Evolutionary conservation across 1,139 yeast genomes (phyloP).

Genomic region (Sugiyamaella novakii): DNA sequence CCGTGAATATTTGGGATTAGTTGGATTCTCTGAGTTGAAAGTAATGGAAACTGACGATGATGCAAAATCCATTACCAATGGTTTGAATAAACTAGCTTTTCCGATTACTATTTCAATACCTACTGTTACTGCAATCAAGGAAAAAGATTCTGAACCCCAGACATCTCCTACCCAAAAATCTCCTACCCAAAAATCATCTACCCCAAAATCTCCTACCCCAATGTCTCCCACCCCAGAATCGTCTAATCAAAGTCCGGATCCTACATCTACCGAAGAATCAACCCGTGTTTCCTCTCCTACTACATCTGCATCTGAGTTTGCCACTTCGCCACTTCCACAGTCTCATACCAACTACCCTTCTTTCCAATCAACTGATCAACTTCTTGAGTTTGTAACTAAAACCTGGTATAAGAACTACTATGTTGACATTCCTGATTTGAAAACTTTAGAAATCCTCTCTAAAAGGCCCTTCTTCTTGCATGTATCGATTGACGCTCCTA

Average conservation of each 20-base stretch:
- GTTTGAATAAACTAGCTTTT: neutral
- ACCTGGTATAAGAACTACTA: conserved; percentile 72
- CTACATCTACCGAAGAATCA: neutral
- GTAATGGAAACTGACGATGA: neutral
- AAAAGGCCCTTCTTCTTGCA: conserved; percentile 88
- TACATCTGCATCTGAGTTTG: neutral
- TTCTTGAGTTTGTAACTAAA: conserved; percentile 65
- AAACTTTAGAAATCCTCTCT: conserved; percentile 52
- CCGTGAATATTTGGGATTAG: conserved; percentile 56
- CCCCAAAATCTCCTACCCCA: neutral
- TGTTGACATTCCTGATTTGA: conserved; percentile 52
- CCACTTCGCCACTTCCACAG: neutral
- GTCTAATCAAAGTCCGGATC: neutral
- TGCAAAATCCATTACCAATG: neutral
- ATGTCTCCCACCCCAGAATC: neutral
- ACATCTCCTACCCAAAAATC: neutral
- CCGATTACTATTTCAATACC: no score
- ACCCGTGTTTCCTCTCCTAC: neutral
- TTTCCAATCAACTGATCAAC: conserved; percentile 47
- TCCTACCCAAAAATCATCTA: neutral
- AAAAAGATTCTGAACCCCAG: neutral
- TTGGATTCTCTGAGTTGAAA: conserved; percentile 53
- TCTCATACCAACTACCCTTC: conserved; percentile 21
- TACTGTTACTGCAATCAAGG: neutral
- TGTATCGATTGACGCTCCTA: conserved; percentile 76